Evolutionary conservation across 345 rosid genomes (phyloP).

Genomic region (Salix purpurea): DNA sequence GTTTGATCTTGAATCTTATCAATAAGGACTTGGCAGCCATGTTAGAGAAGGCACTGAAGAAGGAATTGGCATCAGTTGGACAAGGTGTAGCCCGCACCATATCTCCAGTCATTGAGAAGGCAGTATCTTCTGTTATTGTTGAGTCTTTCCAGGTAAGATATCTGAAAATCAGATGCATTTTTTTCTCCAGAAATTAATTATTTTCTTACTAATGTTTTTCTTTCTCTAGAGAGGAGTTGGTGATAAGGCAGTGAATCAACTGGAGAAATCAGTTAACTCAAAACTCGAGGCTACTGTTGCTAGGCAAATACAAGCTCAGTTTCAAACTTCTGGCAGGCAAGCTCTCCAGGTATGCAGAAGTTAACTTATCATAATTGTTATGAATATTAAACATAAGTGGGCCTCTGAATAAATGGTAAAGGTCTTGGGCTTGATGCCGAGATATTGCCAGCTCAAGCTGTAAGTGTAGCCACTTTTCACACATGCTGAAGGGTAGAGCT

Average conservation of each 20-base stretch:
- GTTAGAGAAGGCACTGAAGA: conserved; percentile 68
- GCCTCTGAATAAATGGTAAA: neutral
- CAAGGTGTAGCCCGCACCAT: conserved; percentile 47
- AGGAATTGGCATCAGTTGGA: conserved; percentile 56
- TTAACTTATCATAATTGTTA: conserved; percentile 5
- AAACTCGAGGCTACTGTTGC: conserved; percentile 80
- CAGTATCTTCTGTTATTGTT: conserved; percentile 51
- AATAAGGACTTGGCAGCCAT: conserved; percentile 56
- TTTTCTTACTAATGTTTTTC: conserved; percentile 16
- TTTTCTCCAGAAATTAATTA: neutral
- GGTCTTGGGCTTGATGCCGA: neutral
- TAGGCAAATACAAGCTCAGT: conserved; percentile 80
- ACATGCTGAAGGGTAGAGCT: neutral
- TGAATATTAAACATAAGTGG: neutral
- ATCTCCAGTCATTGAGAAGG: conserved; percentile 65
- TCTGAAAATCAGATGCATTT: conserved; percentile 13
- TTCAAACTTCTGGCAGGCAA: conserved; percentile 91
- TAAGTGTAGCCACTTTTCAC: neutral
- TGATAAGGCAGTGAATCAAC: conserved; percentile 83
- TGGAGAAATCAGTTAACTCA: conserved; percentile 72
- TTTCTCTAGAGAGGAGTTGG: conserved; percentile 70
- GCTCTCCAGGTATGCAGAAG: conserved; percentile 70
- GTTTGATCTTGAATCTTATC: conserved; percentile 43
- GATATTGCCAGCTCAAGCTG: neutral
- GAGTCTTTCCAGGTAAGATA: conserved; percentile 84